phyloP scores from a whole-genome alignment of 169 alveolate genomes.

The Toxoplasma gondii region DNA sequence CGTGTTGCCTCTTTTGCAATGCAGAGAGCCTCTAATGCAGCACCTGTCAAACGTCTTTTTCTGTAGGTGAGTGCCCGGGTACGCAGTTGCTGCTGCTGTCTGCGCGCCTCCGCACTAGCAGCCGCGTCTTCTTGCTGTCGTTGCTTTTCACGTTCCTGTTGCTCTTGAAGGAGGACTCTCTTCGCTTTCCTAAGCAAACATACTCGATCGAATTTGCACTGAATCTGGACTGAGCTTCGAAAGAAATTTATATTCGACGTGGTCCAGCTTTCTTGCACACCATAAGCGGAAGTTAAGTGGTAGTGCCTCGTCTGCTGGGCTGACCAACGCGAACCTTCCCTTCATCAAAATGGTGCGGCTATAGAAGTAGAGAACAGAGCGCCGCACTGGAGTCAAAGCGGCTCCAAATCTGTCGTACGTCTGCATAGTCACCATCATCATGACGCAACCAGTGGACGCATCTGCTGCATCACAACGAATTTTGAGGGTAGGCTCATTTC shows the following conservation, averaged over 20 bases:
- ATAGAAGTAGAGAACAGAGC: too few relatives aligned
- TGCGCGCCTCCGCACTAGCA: not conserved
- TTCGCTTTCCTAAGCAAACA: not conserved
- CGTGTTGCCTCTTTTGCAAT: not conserved
- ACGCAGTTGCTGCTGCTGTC: not conserved
- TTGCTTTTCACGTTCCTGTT: not conserved
- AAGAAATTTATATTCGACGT: not conserved
- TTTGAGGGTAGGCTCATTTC: too few relatives aligned
- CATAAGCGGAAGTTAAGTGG: not conserved
- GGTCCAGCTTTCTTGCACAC: not conserved
- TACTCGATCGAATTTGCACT: not conserved
- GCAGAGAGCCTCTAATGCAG: not conserved
- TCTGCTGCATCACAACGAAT: too few relatives aligned
- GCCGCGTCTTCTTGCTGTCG: constrained; percentile 23
- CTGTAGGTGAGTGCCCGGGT: not conserved
- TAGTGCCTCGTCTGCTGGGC: too few relatives aligned
- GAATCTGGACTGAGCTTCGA: not conserved
- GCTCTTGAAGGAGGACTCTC: not conserved
- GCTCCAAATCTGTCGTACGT: too few relatives aligned
- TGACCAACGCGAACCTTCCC: not conserved
- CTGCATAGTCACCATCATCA: too few relatives aligned
- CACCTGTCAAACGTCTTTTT: not conserved
- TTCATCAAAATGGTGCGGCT: too few relatives aligned
- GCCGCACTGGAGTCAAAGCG: too few relatives aligned
- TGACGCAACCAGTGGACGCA: too few relatives aligned